Base-by-base conservation (phyloP, 495 filamentous ascomycete genomes). In the Penicillium odoratum region DNA sequence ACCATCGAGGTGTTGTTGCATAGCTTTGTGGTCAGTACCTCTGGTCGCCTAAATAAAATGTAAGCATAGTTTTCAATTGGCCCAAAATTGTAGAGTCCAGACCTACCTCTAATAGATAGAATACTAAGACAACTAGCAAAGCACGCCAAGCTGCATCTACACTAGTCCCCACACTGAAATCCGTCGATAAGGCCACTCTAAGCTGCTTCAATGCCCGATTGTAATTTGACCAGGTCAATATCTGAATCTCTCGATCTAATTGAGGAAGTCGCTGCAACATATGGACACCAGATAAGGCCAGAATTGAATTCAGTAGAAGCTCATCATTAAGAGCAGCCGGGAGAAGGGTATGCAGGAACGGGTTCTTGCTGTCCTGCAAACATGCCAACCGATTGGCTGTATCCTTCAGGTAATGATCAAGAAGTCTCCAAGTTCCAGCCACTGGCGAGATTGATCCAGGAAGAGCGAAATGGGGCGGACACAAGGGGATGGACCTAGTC, bases 71-170 rank as follows among this genome's bases (percentile, higher is more conserved):
- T 48, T 28, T 1, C 7, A 13, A 16, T 42, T 5, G 13, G 9
- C 11, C 15, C 1, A 18, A 8, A 21, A 21, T 21, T 21, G 21
- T 2, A 21, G 47, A 21, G 26, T 15, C 38, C 4, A 30, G 18
- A 4, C 60, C 33, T 63, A 53, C 60, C 60, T 63, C 60, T 36
- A 63, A 21, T 50, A 63, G 52, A 52, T 63, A 63, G 30, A 63
- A 59, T 59, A 63, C 53, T 16, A 63, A 56, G n/a, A 63, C 60
- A 36, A 63, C 48, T 38, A 63, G 43, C 5, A 63, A 46, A 44
- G 51, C 51, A 21, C 56, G 56, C 53, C 56, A 59, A 30, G 48
- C 60, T 36, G 51, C 52, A 51, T 59, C 60, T 43, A 56, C 43
- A 30, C 29, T 53, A 53, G 31, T 46, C 4, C 16, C 42, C 7